Evolutionary conservation across 2,329 filamentous ascomycete species (phyloP), one percentile per base, ranked within the genome.

Genomic region (Botrytis sinoallii): DNA sequence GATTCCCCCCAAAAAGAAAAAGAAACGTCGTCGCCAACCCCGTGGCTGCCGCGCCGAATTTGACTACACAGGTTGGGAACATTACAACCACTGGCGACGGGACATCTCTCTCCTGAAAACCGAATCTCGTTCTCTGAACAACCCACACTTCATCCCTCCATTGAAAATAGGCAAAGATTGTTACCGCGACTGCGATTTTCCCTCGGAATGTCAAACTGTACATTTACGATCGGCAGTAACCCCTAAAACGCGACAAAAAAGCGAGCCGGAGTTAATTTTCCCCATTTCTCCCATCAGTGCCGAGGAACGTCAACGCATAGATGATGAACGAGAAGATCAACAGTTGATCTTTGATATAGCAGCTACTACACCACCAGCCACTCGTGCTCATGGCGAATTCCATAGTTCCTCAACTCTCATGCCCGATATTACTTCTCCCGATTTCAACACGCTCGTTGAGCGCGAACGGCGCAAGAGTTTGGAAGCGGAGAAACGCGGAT

Each of bases 51-150:
- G 73, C 25, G 69, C 74, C 12, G 74, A 75, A 63, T 75, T 75
- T 48, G 74, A 75, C 40, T 75, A 75, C 57, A 35, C 55, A 32
- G 74, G 73, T n/a, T 75, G 74, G 74, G 70, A 70, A 35, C 32
- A 22, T 12, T 74, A 73, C 44, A 74, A 74, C 55, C 29, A 32
- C 18, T 68, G 72, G 73, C 66, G 70, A 8, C 70, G 60, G 8
- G 68, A 75, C 2, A 60, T 12, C 20, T 68, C 70, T 1, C n/a
- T 65, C 48, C 70, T 35, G 44, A 72, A 68, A 68, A 44, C 63
- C 52, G 38, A 48, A 57, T 57, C n/a, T 14, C 70, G 46, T 18
- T 38, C 69, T 44, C 44, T 42, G 8, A 18, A 57, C 8, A 67
- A 59, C 29, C 52, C 48, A 35, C 63, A 38, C 9, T 59, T 35